These are phyloP conservation scores for Aspergillus pseudoviridinutans DNA, from an alignment of 2,329 filamentous ascomycete genomes.

Conservation along the genomic window DNA sequence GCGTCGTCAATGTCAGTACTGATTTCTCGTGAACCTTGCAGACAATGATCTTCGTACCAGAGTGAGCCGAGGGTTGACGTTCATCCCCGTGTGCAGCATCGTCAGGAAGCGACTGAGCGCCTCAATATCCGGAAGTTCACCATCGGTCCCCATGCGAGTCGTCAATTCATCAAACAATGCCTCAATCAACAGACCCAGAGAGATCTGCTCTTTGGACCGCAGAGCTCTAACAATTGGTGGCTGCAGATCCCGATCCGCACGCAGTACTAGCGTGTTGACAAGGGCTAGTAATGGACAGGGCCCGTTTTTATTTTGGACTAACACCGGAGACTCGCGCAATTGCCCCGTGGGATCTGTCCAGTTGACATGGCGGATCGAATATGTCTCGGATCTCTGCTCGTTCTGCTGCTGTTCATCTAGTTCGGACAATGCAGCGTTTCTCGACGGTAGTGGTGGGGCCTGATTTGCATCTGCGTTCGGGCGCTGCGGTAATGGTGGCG, in stretches of 20 bases:
- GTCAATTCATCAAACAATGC: constrained; percentile 92
- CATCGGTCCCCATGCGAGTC: constrained; percentile 65
- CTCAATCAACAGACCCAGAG: constrained; percentile 77
- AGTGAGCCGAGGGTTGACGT: constrained; percentile 88
- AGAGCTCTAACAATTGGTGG: constrained; percentile 76
- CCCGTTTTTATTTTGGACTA: constrained; percentile 90
- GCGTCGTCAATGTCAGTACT: constrained; percentile 33
- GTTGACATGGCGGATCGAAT: constrained; percentile 85
- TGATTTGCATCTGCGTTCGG: constrained; percentile 1
- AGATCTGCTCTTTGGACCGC: constrained; percentile 78
- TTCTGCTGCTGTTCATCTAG: constrained; percentile 32
- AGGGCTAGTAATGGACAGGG: constrained; percentile 90
- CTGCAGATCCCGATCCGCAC: constrained; percentile 63
- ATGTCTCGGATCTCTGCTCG: constrained; percentile 66
- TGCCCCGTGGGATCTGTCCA: constrained; percentile 71
- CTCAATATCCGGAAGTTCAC: constrained; percentile 75
- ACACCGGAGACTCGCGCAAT: constrained; percentile 73
- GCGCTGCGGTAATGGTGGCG: constrained; percentile 10
- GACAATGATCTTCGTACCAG: constrained; percentile 39
- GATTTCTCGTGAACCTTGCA: constrained; percentile 12
- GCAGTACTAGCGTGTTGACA: constrained; percentile 85
- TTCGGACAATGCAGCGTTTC: constrained; percentile 19
- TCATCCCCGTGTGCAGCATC: constrained; percentile 92
- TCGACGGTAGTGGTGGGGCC: constrained; percentile 2
- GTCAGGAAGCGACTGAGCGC: constrained; percentile 86